Base-by-base conservation (phyloP, 371 early-diverging fungal species). In the Mortierella sp. region DNA sequence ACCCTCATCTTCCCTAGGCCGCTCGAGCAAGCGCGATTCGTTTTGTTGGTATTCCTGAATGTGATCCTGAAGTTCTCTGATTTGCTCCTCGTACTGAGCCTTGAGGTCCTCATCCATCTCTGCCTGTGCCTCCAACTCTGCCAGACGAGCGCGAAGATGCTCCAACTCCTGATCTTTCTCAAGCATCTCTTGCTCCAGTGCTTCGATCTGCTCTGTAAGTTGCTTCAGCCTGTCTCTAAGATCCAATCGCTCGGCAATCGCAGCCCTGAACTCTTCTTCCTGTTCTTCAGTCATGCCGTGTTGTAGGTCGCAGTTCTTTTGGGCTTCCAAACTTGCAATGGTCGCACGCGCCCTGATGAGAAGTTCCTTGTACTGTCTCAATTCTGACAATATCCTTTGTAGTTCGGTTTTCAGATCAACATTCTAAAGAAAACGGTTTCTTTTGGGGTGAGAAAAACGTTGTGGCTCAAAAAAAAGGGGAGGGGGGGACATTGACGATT, bases 281-380 rank as follows among this genome's bases (percentile, higher is more conserved):
- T 89, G 85, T 28, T 80, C 80, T 17, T 73, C 64, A 3, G 86
- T 67, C 83, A 87, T 88, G 25, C 88, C 87, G 55, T 87, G 86
- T 5, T 63, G 79, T n/a, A 79, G 71, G 3, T 83, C 65, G 54
- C 85, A 88, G 21, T 61, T 62, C 56, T 79, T 80, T 58, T 82
- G 80, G 10, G 48, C 48, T 49, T 83, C 79, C 16, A 89, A 58
- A 1, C 78, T 78, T 31, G 82, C 81, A 25, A 88, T 78, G 14
- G 83, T 85, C 29, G 66, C 67, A 48, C 81, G 78, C 2, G 83
- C 65, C 12, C 85, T 86, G 31, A 67, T 28, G 28, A 86, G 78
- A 41, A 85, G 78, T 9, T 77, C 73, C 28, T 84, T 86, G 68
- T 84, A 83, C 47, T 81, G 79, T 51, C 81, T 85, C 14, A 88